phyloP scores from a whole-genome alignment of 2,329 filamentous ascomycete genomes.

The Pseudogymnoascus pannorum region DNA sequence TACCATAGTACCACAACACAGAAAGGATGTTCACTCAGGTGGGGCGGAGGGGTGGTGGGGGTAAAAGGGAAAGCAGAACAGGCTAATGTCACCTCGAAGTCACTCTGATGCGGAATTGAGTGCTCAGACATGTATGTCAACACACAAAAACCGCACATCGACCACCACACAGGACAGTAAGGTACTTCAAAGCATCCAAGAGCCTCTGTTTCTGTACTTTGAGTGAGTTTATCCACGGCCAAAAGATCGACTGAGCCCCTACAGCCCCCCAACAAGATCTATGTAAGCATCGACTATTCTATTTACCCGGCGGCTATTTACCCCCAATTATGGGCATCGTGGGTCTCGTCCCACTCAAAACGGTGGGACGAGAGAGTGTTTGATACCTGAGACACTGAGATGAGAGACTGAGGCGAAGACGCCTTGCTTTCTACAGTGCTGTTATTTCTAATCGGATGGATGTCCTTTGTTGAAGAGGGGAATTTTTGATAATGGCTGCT shows the following conservation, averaged over 20 bases:
- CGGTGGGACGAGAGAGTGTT: neutral
- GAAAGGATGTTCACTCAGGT: neutral
- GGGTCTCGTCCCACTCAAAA: neutral
- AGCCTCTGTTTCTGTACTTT: neutral
- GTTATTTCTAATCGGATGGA: constrained; percentile 2
- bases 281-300: neutral
- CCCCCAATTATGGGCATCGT: neutral
- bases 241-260: neutral
- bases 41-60: constrained; percentile 6
- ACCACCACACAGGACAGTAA: neutral
- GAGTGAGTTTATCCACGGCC: neutral
- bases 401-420: neutral
- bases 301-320: constrained; percentile 8
- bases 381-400: neutral
- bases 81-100: constrained; percentile 2
- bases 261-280: neutral
- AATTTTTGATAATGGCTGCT: neutral
- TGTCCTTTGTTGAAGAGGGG: neutral
- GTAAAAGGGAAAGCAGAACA: neutral
- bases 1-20: neutral
- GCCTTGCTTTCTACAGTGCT: too few relatives aligned
- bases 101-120: neutral
- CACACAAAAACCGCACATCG: neutral
- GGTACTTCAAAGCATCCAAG: neutral
- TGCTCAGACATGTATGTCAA: neutral